Conservation (phyloP, 108 stramenopile genomes). For the Nitzschia sp. region DNA sequence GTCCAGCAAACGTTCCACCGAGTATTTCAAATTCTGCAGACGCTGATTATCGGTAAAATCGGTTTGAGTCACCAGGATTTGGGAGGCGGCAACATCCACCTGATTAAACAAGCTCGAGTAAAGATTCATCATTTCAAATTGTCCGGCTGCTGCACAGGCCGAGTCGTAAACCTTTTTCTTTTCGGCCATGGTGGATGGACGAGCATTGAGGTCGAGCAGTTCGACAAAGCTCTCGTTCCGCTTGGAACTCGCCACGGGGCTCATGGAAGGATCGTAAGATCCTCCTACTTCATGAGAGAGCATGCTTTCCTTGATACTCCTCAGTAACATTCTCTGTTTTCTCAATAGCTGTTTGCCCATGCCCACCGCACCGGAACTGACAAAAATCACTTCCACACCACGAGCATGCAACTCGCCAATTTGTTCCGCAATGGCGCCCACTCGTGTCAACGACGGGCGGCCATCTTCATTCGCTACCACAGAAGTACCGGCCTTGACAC, state of each 20-base stretch:
- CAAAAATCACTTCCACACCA: slow-evolving; percentile 82
- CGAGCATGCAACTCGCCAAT: slow-evolving; percentile 77
- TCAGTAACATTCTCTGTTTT: slow-evolving; percentile 65
- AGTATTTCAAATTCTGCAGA: slow-evolving; percentile 76
- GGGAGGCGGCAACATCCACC: slow-evolving; percentile 82
- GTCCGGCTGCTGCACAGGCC: slow-evolving; percentile 97
- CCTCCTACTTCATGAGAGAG: not conserved
- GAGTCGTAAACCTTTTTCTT: slow-evolving; percentile 87
- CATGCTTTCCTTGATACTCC: slow-evolving; percentile 63
- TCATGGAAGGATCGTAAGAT: not conserved
- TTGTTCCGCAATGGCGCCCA: slow-evolving; percentile 90
- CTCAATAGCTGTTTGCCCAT: slow-evolving; percentile 85
- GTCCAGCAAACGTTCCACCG: slow-evolving; percentile 81
- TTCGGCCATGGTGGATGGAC: slow-evolving; percentile 63
- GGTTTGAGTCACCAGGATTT: slow-evolving; percentile 89
- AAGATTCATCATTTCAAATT: slow-evolving; percentile 97
- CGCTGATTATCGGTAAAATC: slow-evolving; percentile 82
- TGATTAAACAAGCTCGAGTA: slow-evolving; percentile 89
- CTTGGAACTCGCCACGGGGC: not conserved
- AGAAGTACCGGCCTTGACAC: slow-evolving; percentile 89
- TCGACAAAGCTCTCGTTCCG: slow-evolving; percentile 44
- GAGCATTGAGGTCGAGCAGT: slow-evolving; percentile 43
- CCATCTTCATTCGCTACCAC: slow-evolving; percentile 90
- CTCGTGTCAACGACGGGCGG: slow-evolving; percentile 82
- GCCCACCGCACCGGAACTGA: slow-evolving; percentile 79